Conservation (phyloP, 73 alveolate genomes). For the Paramecium sonneborni region DNA sequence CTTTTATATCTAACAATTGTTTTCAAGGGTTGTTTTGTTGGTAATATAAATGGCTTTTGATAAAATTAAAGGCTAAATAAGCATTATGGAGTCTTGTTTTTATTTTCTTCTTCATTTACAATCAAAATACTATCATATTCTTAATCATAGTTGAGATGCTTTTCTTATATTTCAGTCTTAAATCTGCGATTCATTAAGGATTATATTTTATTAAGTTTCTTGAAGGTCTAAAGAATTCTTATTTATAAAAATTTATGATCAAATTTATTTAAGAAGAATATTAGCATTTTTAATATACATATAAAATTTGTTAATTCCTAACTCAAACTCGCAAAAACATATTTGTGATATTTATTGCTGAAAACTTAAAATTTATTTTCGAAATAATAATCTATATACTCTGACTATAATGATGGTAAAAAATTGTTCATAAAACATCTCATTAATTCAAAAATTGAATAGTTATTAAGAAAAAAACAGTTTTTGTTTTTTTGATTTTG, state of each 20-base stretch:
- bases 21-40: background rate
- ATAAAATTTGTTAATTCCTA: background rate
- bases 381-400: too few species aligned
- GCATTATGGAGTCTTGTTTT: background rate
- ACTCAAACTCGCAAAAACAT: too few species aligned
- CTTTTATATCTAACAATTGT: background rate
- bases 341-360: background rate
- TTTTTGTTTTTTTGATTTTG: too few species aligned
- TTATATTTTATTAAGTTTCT: background rate
- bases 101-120: background rate
- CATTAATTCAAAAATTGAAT: too few species aligned
- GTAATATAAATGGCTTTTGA: background rate
- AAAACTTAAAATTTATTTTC: too few species aligned
- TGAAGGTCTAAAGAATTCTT: background rate
- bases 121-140: conserved; percentile 31
- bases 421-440: too few species aligned
- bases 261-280: background rate
- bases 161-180: background rate
- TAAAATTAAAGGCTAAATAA: conserved; percentile 18
- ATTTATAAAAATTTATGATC: background rate
- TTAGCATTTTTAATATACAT: background rate
- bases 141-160: background rate
- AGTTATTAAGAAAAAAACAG: too few species aligned
- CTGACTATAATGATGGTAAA: too few species aligned
- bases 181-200: conserved; percentile 33